Base-by-base conservation (phyloP, 1,284 basidiomycete species). In the Trametes pubescens region DNA sequence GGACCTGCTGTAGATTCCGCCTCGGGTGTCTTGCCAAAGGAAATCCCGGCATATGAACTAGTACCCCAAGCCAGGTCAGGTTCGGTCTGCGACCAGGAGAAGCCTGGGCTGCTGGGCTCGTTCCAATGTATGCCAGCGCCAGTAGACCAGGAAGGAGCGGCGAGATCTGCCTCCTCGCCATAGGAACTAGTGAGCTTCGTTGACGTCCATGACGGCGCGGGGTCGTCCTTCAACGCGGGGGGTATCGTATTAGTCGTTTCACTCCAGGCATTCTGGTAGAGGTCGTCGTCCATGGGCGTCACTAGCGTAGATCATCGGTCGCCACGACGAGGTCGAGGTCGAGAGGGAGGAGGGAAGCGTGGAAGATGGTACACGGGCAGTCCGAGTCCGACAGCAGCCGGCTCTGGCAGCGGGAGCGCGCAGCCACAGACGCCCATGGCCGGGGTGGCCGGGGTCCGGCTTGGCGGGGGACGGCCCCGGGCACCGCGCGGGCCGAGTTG, bases 181-280 rank as follows among this genome's bases (percentile, higher is more conserved):
- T 77, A 73, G 43, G 69, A 49, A 66, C 66, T 70, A 44, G 68
- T 59, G 61, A 65, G 57, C 54, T 64, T 70, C 47, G 43, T 57
- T 38, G 69, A 67, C 32, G 74, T 63, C 76, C 75, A 77, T 34
- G 78, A 51, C 16, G 71, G 64, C 14, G 57, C 57, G 2, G 71
- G 47, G 61, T 66, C 60, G 65, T 62, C 60, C 47, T 57, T 52
- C 34, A 66, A 59, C 4, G 64, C 37, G 16, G 59, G 35, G 47
- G 62, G 60, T 11, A 58, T 60, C 47, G 29, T 49, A 40, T 43
- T 79, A 18, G 79, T 67, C 51, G 83, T 73, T 64, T 87, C 85
- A 62, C 80, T 81, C 86, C 86, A 89, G 61, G 85, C 84, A 75
- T 88, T 87, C 51, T 84, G 82, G 85, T 89, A 91, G 58, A 88